Conservation (phyloP, 116 monocot genomes). For the Dioscorea cayenensis region DNA sequence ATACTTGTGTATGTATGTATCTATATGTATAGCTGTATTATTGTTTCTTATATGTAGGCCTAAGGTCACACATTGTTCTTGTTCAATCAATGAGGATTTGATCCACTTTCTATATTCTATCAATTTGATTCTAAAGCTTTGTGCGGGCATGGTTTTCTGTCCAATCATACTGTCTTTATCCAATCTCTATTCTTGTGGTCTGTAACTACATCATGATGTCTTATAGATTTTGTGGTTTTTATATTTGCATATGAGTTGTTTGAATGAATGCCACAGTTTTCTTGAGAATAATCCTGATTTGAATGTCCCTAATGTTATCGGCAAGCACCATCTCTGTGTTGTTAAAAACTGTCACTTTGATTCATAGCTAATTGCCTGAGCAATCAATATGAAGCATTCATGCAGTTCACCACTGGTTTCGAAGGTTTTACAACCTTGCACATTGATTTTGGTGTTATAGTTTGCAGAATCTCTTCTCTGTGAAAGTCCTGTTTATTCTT, state of each 20-base stretch:
- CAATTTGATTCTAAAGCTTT: not conserved
- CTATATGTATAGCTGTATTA: too few species aligned
- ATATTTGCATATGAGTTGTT: not conserved
- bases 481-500: not conserved
- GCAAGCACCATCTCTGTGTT: slow-evolving; percentile 75
- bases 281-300: not conserved
- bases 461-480: not conserved
- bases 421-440: slow-evolving; percentile 44
- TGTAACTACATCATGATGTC: not conserved
- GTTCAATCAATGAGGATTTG: too few species aligned
- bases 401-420: slow-evolving; percentile 95
- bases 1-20: too few species aligned
- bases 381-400: slow-evolving; percentile 80
- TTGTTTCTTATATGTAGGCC: too few species aligned
- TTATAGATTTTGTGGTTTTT: too few species aligned
- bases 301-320: slow-evolving; percentile 63
- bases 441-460: not conserved
- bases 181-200: not conserved
- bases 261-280: not conserved
- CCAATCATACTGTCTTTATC: not conserved
- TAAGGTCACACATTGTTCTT: too few species aligned
- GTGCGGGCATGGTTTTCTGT: not conserved
- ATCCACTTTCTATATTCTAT: too few species aligned
- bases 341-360: slow-evolving; percentile 47
- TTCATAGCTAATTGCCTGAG: slow-evolving; percentile 53